Evolutionary conservation across 345 rosid genomes (phyloP), one percentile per base, ranked within the genome.

Genomic region (Euphorbia lathyris): DNA sequence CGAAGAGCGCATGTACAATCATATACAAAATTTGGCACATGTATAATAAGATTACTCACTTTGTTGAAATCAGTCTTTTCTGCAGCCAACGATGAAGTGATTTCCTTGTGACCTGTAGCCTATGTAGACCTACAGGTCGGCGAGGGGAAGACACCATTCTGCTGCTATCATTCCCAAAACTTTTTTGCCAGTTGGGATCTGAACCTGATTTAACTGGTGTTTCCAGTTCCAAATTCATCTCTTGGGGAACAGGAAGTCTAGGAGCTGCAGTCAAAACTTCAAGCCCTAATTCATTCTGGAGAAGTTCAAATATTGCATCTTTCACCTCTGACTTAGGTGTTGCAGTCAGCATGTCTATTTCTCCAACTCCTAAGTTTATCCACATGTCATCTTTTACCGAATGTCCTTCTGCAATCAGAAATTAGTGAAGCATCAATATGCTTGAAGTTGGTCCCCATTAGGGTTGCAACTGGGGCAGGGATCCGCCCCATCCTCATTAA

Each of bases 281-380:
- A 17, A 95, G 91, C 70, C 96, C 90, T 73, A 95, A 67, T 48
- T 90, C 97, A 26, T 81, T 79, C 65, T 77, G 74, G 74, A 91
- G 79, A 75, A 95, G 87, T 67, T 80, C 78, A 32, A 79, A 72
- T 62, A 90, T 72, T 51, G 81, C 88, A 75, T 80, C 73, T 82
- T 83, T 86, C 69, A 88, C 83, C 79, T 69, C 84, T 8, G 69
- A 47, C 23, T 71, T 75, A 29, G 65, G 56, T 66, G 75, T 68
- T 58, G 69, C 69, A 63, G 81, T 75, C 66, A 68, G 75, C 26
- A 55, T 56, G 63, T 73, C 66, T 19, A 67, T 65, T 74, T 81
- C 78, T 58, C 52, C 65, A 43, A 68, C 80, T 78, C 92, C 99
- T 72, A 90, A 60, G 65, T 86, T 83, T 67, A 95, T 95, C 83